Base-by-base conservation (phyloP, 331 rosid genomes). In the Pyrus hybrid region DNA sequence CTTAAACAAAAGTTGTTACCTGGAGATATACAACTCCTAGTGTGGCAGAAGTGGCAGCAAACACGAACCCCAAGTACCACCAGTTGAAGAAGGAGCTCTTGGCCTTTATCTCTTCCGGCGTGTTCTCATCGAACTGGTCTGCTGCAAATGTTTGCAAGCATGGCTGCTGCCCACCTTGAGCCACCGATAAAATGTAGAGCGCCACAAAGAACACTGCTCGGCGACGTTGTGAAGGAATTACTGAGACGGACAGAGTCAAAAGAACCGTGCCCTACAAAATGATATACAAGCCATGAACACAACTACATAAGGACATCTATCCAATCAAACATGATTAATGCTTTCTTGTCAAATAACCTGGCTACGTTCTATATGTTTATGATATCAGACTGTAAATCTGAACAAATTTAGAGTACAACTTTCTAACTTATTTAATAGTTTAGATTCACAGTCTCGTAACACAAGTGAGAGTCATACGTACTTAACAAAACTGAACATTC, bases 41-140 rank as follows among this genome's bases (percentile, higher is more conserved):
- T 11, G 47, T 41, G 5, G 47, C 47, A 41, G 47, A 76, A 6
- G 25, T 21, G 10, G 37, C 72, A 10, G 33, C 30, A 28, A 56
- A 20, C 4, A 54, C 37, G 17, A 21, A 56, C 0, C 73, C 57
- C 37, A 76, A 54, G 51, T 66, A 76, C 67, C 79, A 75, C 79
- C 79, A 75, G 32, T 75, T 75, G 41, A 75, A 75, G 33, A 75
- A 75, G 13, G 79, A 51, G 28, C 79, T 76, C 71, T 76, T 76
- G n/a, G 7, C 57, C 23, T 67, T 28, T 32, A 26, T 49, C 56
- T 76, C 73, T 64, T 32, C 41, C 20, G 47, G 13, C 2, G 70
- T 56, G 25, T 66, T 21, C 12, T 67, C 73, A 17, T 66, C 73
- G 47, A 76, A 76, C 41, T 76, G 79, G 12, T 76, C 79, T 5